These are phyloP conservation scores for Leonotis leonurus DNA, from an alignment of 257 asterid species.

Conservation along the genomic window DNA sequence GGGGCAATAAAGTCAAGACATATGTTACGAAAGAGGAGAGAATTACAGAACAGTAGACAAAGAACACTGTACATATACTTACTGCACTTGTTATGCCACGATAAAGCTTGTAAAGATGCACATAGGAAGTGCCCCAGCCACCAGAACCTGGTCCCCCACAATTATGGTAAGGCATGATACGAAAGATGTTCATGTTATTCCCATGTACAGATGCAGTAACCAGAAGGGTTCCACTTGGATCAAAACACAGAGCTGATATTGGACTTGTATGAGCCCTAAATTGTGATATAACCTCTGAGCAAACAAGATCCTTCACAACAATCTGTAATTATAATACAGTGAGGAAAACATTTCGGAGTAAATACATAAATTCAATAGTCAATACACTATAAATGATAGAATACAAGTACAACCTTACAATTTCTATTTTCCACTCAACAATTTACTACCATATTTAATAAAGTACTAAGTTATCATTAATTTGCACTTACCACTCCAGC, in stretches of 20 bases:
- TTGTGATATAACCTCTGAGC: constrained; percentile 53
- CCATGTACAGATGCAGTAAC: constrained; percentile 77
- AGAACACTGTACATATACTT: constrained; percentile 26
- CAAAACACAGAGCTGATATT: constrained; percentile 69
- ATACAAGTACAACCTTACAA: background rate
- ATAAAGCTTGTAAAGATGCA: constrained; percentile 62
- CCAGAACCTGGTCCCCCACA: constrained; percentile 31
- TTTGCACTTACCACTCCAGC: constrained; percentile 58
- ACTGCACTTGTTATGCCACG: constrained; percentile 79
- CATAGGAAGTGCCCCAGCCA: constrained; percentile 55
- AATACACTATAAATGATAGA: background rate
- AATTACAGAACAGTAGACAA: constrained; percentile 3
- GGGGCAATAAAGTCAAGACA: constrained; percentile 8
- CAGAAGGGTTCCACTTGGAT: constrained; percentile 68
- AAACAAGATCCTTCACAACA: constrained; percentile 57
- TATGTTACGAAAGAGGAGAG: background rate
- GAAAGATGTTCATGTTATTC: constrained; percentile 50
- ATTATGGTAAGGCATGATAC: constrained; percentile 46
- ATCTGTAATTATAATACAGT: constrained; percentile 32
- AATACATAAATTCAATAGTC: background rate
- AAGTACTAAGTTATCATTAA: constrained; percentile 6
- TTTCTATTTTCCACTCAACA: background rate
- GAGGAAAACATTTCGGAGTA: constrained; percentile 8
- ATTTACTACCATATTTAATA: constrained; percentile 1
- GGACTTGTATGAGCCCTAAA: constrained; percentile 78